These are phyloP conservation scores for Melocanna baccifera DNA, from an alignment of 176 grass and related monocot genomes.

Conservation along the genomic window DNA sequence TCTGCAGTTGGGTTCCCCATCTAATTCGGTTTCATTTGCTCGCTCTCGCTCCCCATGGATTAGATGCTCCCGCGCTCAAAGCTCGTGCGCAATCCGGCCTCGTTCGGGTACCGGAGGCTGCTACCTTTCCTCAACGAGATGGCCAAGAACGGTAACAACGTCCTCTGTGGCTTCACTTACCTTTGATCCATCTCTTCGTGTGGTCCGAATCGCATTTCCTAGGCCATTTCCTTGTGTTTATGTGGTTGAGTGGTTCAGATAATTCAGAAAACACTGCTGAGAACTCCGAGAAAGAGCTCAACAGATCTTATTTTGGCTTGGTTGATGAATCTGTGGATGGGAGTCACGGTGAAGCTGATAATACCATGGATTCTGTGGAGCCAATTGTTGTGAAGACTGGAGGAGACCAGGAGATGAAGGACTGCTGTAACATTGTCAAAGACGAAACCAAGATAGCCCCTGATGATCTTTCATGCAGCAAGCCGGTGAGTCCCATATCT, in stretches of 20 bases:
- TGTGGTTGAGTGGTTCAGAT: background rate
- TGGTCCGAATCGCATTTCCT: background rate
- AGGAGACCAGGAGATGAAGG: constrained; percentile 25
- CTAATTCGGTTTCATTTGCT: background rate
- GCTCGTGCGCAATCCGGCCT: constrained; percentile 37
- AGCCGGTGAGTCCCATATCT: constrained; percentile 20
- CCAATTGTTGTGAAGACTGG: background rate
- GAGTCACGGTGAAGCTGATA: background rate
- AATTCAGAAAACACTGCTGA: background rate
- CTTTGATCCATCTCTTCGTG: background rate
- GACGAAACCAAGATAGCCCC: background rate
- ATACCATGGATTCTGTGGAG: background rate
- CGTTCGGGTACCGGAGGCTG: constrained; percentile 50
- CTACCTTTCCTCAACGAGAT: constrained; percentile 53
- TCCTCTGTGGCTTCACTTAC: background rate
- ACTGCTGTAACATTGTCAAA: background rate
- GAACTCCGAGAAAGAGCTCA: background rate
- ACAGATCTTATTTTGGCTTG: background rate
- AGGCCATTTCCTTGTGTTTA: background rate
- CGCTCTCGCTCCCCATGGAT: background rate
- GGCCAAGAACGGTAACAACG: constrained; percentile 31
- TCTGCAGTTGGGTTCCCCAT: background rate
- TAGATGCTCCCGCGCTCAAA: constrained; percentile 41
- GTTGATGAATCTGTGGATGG: background rate
- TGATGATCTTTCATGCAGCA: constrained; percentile 6